Evolutionary conservation across 164 flowering plant species (phyloP).

Genomic region (Macadamia tetraphylla): DNA sequence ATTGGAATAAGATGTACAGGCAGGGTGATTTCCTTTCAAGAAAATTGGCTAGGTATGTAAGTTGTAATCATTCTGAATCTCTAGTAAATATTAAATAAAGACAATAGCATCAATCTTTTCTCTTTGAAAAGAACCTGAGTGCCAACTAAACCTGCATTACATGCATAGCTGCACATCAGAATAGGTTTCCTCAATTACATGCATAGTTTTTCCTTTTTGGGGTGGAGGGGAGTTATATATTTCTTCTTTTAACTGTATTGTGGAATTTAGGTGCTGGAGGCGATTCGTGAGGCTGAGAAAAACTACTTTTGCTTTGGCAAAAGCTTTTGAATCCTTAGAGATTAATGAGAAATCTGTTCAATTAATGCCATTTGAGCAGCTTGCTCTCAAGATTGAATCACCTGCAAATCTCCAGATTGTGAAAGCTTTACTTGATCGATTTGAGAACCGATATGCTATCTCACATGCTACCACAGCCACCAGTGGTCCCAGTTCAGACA

Average conservation of each 20-base stretch:
- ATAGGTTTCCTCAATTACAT: no score
- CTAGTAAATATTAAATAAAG: neutral
- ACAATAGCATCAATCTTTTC: neutral
- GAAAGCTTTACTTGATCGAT: slow-evolving; percentile 73
- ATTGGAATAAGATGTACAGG: slow-evolving; percentile 38
- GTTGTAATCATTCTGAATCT: neutral
- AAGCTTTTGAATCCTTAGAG: slow-evolving; percentile 48
- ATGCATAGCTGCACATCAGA: no score
- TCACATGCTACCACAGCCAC: slow-evolving; percentile 26
- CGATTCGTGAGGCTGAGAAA: slow-evolving; percentile 44
- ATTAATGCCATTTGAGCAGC: slow-evolving; percentile 90
- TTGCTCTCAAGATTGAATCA: slow-evolving; percentile 77
- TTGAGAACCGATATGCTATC: slow-evolving; percentile 58
- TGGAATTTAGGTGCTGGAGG: slow-evolving; percentile 77
- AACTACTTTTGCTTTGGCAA: slow-evolving; percentile 67
- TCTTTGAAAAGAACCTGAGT: no score
- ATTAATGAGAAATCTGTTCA: slow-evolving; percentile 50
- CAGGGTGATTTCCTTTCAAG: slow-evolving; percentile 74
- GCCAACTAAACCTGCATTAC: no score
- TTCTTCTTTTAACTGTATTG: neutral
- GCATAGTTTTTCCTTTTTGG: no score
- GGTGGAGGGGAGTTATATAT: no score
- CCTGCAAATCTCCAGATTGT: slow-evolving; percentile 53
- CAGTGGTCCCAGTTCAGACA: slow-evolving; percentile 22
- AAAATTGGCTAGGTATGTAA: slow-evolving; percentile 70